Base-by-base conservation (phyloP, 306 rosid species). In the Gastrolobium bilobum region DNA sequence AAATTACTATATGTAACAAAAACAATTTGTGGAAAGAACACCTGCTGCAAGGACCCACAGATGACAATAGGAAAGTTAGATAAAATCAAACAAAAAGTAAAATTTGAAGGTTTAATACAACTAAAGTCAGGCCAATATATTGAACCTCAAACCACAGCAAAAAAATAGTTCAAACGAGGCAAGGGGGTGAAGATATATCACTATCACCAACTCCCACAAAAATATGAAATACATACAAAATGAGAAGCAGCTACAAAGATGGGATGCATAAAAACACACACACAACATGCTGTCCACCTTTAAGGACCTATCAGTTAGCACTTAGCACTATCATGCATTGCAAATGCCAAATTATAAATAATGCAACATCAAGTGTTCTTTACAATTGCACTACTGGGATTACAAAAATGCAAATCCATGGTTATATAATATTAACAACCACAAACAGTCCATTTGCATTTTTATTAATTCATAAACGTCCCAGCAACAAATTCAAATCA, bases 41-140 rank as follows among this genome's bases (percentile, higher is more conserved):
- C 87, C 92, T 82, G 80, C 83, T 72, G 78, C 86, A 82, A 67
- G 63, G 38, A 54, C 39, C 79, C 29, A 60, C 42, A 83, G n/a
- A 83, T 7, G 78, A 79, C 47, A 68, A 72, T 11, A 14, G 47
- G 63, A 65, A 80, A 65, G 58, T 65, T 35, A 57, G 70, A 71
- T 20, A 74, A 39, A 73, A 65, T 15, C 54, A 37, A 29, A 62
- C 47, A 3, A 39, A 20, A 7, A 10, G 38, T 34, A 6, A 9
- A 66, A 1, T 8, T 15, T 76, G 66, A 50, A 20, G 33, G 6
- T 54, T 43, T 13, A 7, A 62, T 68, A 8, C 8, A 77, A 60
- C 35, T 52, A 47, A 33, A 69, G 31, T 7, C 31, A 47, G 8
- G 58, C 40, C 26, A 29, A 40, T 6, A 34, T 5, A 39, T 46